Evolutionary conservation across 2,329 filamentous ascomycete species (phyloP), one percentile per base, ranked within the genome.

Genomic region (Pyrenophora seminiperda): DNA sequence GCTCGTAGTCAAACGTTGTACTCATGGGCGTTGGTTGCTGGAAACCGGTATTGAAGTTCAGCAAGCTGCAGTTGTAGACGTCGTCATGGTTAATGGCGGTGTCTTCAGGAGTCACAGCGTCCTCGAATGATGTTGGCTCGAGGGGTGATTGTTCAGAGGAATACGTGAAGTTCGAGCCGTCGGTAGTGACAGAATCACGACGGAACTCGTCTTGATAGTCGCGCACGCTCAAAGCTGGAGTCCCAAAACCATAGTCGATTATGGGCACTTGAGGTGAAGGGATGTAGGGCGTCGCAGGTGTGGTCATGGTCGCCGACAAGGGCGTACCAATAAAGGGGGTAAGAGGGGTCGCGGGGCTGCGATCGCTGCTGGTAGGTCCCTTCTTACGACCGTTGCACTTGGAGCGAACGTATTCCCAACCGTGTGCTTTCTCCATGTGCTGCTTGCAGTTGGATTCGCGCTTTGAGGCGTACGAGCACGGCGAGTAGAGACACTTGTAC

Each of bases 371-470:
- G 13, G 63, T 53, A 17, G 63, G 52, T 22, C 61, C 54, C 65
- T 72, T 73, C 60, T 72, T 73, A 30, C 67, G 64, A 44, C 89
- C 89, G 68, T 95, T 96, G 73, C 88, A 92, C 82, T 97, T 97
- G 52, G 91, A 93, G 58, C 93, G 89, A 47, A 92, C 82, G 63
- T 97, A 97, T n/a, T 81, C 81, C 88, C 90, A 96, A 50, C 87
- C 87, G 67, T 97, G 92, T 0, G 90, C 88, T 75, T 97, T 97
- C 78, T 97, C 93, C 92, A 97, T 97, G 76, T 97, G 92, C 75
- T 97, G 93, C 73, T 97, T 97, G 83, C 91, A 95, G 75, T 97
- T 97, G 56, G 89, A 94, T 77, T 96, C 89, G 51, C 92, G 88
- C 81, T 97, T 97, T 9, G 92, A 96, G 68, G 91, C 89, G 78